A percentile compares a stretch with the other conserved stretches of the same genome.
phyloP scores from a whole-genome alignment of 108 stramenopile species.

The Asterionellopsis glacialis region DNA sequence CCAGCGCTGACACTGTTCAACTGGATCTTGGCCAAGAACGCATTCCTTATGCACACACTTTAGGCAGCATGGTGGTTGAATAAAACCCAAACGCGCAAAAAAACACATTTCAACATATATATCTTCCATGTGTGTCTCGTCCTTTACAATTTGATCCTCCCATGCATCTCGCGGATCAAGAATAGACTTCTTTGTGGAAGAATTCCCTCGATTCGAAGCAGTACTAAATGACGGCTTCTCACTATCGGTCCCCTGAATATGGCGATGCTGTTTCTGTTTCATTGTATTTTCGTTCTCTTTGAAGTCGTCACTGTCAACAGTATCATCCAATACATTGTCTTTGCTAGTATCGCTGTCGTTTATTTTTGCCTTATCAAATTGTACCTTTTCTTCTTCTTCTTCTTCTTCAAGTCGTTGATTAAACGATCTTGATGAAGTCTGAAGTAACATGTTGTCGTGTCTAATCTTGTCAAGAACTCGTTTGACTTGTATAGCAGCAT shows the following conservation, averaged over 20 bases:
- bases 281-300: not conserved
- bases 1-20: slow-evolving; percentile 24
- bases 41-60: slow-evolving; percentile 44
- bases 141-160: not conserved
- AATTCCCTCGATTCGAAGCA: not conserved
- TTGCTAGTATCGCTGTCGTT: not conserved
- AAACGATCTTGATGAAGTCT: not conserved
- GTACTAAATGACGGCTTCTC: not conserved
- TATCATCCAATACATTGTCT: not conserved
- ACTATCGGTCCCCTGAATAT: not conserved
- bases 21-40: slow-evolving; percentile 8
- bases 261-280: not conserved
- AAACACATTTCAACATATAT: slow-evolving; percentile 66
- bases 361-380: not conserved
- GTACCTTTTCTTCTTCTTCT: not conserved
- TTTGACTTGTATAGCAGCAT: not conserved
- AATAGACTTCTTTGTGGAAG: not conserved
- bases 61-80: slow-evolving; percentile 73
- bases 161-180: not conserved
- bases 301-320: not conserved
- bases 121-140: slow-evolving; percentile 23
- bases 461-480: too few species aligned
- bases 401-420: not conserved
- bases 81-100: slow-evolving; percentile 75
- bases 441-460: too few species aligned